phyloP scores from a whole-genome alignment of 176 grass and related monocot genomes.

The Chrysopogon serrulatus region DNA sequence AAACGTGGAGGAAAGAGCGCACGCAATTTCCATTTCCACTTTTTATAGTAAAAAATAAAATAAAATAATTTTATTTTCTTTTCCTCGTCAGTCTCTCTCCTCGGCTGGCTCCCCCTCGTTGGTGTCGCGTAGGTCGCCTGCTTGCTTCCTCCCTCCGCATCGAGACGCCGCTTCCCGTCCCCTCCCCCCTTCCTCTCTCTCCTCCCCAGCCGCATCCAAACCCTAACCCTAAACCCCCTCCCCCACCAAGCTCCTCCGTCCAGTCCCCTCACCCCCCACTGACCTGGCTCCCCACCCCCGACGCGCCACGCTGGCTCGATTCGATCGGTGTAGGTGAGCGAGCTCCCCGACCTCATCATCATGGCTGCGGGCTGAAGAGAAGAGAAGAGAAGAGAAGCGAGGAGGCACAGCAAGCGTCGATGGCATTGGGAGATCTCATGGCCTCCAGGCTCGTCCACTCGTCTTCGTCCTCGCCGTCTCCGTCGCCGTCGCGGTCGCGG shows the following conservation, averaged over 20 bases:
- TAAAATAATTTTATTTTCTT: too few relatives aligned
- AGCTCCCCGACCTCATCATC: background rate
- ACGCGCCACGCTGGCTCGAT: constrained; percentile 2
- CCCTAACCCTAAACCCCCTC: constrained; percentile 45
- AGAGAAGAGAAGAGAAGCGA: too few relatives aligned
- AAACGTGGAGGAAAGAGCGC: too few relatives aligned
- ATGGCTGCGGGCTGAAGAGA: constrained; percentile 13
- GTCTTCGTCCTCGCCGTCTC: constrained; percentile 14
- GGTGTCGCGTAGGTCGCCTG: background rate
- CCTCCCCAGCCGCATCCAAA: background rate
- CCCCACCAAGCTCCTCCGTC: background rate
- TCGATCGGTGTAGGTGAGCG: constrained; percentile 17
- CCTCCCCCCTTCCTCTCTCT: too few relatives aligned
- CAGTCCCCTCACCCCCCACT: background rate
- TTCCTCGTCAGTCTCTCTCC: too few relatives aligned
- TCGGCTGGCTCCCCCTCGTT: background rate
- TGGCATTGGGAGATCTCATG: constrained; percentile 99
- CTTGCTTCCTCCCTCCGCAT: background rate
- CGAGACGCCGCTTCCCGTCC: background rate
- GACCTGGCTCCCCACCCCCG: background rate
- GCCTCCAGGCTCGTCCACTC: constrained; percentile 75
- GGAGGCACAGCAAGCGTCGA: constrained; percentile 19
- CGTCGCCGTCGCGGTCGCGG: background rate
- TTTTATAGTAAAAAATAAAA: too few relatives aligned
- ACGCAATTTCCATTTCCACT: too few relatives aligned